Conservation (phyloP, 176 grass and related monocot species). For the Oropetium thomaeum region DNA sequence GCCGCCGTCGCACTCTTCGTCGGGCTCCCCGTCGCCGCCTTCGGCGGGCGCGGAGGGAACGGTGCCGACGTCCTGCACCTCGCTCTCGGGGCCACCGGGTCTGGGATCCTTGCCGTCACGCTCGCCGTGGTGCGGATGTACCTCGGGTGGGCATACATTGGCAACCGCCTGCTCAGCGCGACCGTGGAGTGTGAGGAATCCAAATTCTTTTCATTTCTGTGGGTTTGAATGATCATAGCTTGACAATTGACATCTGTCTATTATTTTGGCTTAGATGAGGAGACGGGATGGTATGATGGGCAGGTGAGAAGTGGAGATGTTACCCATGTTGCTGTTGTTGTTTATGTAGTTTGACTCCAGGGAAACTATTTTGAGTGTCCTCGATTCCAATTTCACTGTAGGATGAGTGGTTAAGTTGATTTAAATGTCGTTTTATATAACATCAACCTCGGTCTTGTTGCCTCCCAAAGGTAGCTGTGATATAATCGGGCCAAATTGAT, state of each 20-base stretch:
- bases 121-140: slow-evolving; percentile 91
- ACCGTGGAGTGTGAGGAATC: slow-evolving; percentile 85
- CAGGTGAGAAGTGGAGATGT: slow-evolving; percentile 73
- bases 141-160: slow-evolving; percentile 94
- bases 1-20: slow-evolving; percentile 63
- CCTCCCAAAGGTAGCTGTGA: background rate
- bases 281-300: slow-evolving; percentile 97
- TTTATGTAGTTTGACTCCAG: background rate
- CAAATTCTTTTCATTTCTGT: background rate
- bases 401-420: background rate
- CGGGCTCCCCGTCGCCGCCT: slow-evolving; percentile 81
- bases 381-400: background rate
- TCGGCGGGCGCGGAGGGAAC: slow-evolving; percentile 41
- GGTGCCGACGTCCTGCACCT: slow-evolving; percentile 52
- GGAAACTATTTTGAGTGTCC: background rate
- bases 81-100: slow-evolving; percentile 58
- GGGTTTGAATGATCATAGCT: background rate
- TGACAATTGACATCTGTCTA: slow-evolving; percentile 18
- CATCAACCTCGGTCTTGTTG: background rate
- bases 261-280: slow-evolving; percentile 68
- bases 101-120: slow-evolving; percentile 76
- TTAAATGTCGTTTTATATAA: background rate
- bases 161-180: slow-evolving; percentile 90
- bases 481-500: background rate
- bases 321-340: background rate